Conservation (phyloP, 108 stramenopile genomes). For the Aurantiochytrium sp. region DNA sequence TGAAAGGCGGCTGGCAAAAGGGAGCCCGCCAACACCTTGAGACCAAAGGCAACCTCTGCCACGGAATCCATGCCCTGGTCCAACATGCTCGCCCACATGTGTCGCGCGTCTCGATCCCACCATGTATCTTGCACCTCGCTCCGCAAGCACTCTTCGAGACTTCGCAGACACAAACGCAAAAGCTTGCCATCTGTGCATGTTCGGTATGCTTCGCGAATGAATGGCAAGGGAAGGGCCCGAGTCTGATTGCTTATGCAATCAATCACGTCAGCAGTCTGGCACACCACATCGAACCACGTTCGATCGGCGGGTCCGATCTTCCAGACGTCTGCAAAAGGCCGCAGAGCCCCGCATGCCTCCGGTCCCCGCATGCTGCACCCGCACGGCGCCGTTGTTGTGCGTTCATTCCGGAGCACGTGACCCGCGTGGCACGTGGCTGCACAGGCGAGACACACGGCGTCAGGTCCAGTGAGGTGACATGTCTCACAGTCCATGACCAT, state of each 20-base stretch:
- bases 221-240: neutral
- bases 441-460: neutral
- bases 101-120: neutral
- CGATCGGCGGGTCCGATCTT: neutral
- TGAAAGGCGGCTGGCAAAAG: neutral
- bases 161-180: neutral
- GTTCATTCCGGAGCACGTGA: neutral
- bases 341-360: neutral
- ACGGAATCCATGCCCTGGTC: neutral
- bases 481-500: constrained; percentile 1
- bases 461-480: neutral
- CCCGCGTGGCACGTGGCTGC: neutral
- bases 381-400: neutral
- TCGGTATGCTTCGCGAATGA: neutral
- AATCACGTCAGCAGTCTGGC: constrained; percentile 6
- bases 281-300: constrained; percentile 11
- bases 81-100: neutral
- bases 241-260: constrained; percentile 1
- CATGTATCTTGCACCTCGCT: neutral
- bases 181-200: constrained; percentile 1
- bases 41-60: constrained; percentile 3
- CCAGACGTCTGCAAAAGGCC: constrained; percentile 3
- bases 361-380: neutral
- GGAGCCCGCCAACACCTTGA: neutral
- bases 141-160: neutral